These are phyloP conservation scores for Skeletonema grethae DNA, from an alignment of 108 stramenopile genomes.

Conservation along the genomic window DNA sequence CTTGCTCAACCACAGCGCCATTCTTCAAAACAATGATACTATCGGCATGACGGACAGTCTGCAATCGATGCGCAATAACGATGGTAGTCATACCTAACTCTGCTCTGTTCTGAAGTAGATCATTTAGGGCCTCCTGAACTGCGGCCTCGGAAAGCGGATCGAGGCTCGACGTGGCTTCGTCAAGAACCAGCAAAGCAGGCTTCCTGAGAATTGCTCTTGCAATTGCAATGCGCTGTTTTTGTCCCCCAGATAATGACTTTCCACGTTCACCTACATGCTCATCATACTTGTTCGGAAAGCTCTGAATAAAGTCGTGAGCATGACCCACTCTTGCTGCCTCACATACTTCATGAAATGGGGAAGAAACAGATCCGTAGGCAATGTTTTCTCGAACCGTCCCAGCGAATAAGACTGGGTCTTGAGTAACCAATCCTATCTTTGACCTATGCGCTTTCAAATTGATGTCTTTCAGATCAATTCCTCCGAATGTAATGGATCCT, in stretches of 20 bases:
- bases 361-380: conserved; percentile 67
- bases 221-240: conserved; percentile 95
- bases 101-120: conserved; percentile 47
- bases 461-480: conserved; percentile 69
- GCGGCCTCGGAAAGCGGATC: conserved; percentile 71
- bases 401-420: conserved; percentile 80
- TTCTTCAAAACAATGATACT: conserved; percentile 77
- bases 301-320: conserved; percentile 85
- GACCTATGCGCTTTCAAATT: conserved; percentile 72
- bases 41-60: conserved; percentile 85
- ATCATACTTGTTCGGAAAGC: conserved; percentile 86
- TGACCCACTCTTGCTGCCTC: conserved; percentile 90
- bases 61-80: conserved; percentile 87
- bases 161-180: conserved; percentile 73
- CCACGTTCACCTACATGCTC: conserved; percentile 87
- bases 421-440: conserved; percentile 91
- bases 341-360: conserved; percentile 71
- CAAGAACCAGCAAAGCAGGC: conserved; percentile 81
- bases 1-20: conserved; percentile 73
- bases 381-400: conserved; percentile 95
- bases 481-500: conserved; percentile 85
- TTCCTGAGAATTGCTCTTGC: conserved; percentile 82
- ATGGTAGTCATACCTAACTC: conserved; percentile 67
- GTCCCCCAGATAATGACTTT: conserved; percentile 86
- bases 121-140: conserved; percentile 83